Percentiles rank a stretch among this genome's conserved stretches.
These are phyloP conservation scores for Kregervanrija fluxuum DNA, from an alignment of 805 yeast species.

Conservation along the genomic window DNA sequence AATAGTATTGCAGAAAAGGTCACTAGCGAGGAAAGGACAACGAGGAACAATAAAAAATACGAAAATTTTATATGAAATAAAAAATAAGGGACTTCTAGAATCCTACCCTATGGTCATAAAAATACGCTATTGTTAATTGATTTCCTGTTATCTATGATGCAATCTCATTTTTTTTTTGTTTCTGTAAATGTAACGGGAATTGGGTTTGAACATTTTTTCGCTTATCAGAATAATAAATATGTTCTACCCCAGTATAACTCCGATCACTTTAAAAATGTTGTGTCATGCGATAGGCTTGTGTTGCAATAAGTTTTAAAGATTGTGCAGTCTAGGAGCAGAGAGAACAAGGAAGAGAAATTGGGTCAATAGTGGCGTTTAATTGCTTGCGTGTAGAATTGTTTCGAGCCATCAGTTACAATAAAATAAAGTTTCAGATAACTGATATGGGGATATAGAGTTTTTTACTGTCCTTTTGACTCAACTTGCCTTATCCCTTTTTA, in stretches of 20 bases:
- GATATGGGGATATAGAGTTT: slow-evolving; percentile 73
- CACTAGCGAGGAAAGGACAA: too few species aligned
- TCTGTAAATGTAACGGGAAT: slow-evolving; percentile 8
- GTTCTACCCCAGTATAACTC: slow-evolving; percentile 26
- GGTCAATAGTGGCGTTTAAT: too few species aligned
- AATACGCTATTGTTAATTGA: slow-evolving; percentile 8
- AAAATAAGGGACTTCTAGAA: neutral
- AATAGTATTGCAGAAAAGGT: too few species aligned
- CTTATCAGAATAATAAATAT: slow-evolving; percentile 8
- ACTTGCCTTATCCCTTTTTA: slow-evolving; percentile 53
- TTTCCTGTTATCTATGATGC: slow-evolving; percentile 1
- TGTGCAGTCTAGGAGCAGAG: neutral
- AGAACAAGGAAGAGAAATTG: neutral
- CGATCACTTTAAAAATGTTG: too few species aligned
- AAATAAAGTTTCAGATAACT: slow-evolving; percentile 45
- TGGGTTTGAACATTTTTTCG: slow-evolving; percentile 5
- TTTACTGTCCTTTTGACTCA: slow-evolving; percentile 58
- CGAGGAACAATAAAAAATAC: neutral
- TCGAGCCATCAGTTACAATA: slow-evolving; percentile 34
- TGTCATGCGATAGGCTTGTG: slow-evolving; percentile 44
- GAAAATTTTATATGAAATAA: neutral
- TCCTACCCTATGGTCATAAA: slow-evolving; percentile 4
- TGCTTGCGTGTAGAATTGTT: too few species aligned
- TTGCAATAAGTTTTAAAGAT: slow-evolving; percentile 5
- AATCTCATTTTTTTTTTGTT: slow-evolving; percentile 1